phyloP scores from a whole-genome alignment of 1,139 yeast species.

The Candida sp. region DNA sequence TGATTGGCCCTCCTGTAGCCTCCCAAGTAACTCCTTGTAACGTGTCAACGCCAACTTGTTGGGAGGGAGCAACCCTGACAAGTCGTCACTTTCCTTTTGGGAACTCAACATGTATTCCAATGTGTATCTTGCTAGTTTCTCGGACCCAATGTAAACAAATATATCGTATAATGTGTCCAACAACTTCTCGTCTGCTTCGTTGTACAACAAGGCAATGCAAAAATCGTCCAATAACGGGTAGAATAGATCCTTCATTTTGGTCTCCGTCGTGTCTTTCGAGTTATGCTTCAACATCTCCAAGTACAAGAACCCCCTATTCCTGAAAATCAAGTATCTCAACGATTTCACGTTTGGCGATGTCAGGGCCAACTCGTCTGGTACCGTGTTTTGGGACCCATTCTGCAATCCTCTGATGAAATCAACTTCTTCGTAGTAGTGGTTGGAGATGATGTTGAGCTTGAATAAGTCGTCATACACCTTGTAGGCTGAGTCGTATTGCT shows the following conservation, averaged over 20 bases:
- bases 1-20: background rate
- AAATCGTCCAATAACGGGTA: slow-evolving; percentile 60
- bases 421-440: slow-evolving; percentile 49
- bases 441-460: slow-evolving; percentile 65
- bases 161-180: slow-evolving; percentile 52
- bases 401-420: slow-evolving; percentile 44
- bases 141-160: slow-evolving; percentile 49
- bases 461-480: slow-evolving; percentile 65
- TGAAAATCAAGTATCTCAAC: slow-evolving; percentile 74
- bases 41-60: slow-evolving; percentile 11
- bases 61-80: slow-evolving; percentile 41
- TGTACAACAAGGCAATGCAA: slow-evolving; percentile 57
- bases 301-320: slow-evolving; percentile 81
- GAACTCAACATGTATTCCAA: slow-evolving; percentile 66
- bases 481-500: slow-evolving; percentile 54
- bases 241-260: slow-evolving; percentile 28
- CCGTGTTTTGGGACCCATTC: slow-evolving; percentile 35
- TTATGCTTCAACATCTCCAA: slow-evolving; percentile 46
- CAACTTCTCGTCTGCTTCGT: slow-evolving; percentile 64
- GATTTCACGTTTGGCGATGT: slow-evolving; percentile 75
- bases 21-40: background rate
- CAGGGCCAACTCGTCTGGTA: slow-evolving; percentile 46
- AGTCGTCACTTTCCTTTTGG: slow-evolving; percentile 48
- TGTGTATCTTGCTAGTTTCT: slow-evolving; percentile 60
- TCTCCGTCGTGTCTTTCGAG: slow-evolving; percentile 8